Conservation (phyloP, 1,139 yeast species). For the Petasospora fabianii region DNA sequence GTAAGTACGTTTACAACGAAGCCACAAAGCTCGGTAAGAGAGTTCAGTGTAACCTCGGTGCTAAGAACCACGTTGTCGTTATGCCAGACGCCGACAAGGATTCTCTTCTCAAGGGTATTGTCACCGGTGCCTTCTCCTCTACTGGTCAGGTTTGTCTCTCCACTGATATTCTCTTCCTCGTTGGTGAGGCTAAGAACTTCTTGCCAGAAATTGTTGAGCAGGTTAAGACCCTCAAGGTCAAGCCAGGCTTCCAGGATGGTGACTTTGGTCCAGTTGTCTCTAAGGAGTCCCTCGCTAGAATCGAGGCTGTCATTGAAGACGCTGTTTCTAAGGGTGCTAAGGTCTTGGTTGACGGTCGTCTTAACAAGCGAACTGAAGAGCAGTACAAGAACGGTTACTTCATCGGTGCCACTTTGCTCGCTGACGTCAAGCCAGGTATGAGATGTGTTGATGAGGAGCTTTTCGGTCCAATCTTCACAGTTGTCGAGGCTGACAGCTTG, state of each 20-base stretch:
- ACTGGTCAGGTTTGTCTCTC: conserved; percentile 30
- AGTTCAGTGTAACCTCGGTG: conserved; percentile 76
- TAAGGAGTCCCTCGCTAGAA: conserved; percentile 27
- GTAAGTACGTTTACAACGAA: conserved; percentile 32
- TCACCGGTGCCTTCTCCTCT: conserved; percentile 30
- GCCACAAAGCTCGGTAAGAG: conserved; percentile 71
- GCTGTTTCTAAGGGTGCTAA: conserved; percentile 37
- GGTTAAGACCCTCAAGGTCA: conserved; percentile 24
- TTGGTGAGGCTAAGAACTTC: conserved; percentile 28
- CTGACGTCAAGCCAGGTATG: conserved; percentile 26
- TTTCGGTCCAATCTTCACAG: conserved; percentile 29
- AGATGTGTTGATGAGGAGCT: conserved; percentile 31
- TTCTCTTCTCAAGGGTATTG: conserved; percentile 26
- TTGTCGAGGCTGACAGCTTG: conserved; percentile 26
- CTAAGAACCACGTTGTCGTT: conserved; percentile 72
- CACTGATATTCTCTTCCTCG: conserved; percentile 29
- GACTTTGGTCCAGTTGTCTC: conserved; percentile 30
- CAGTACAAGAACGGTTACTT: conserved; percentile 28
- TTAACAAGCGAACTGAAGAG: conserved; percentile 24
- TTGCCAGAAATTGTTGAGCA: conserved; percentile 27
- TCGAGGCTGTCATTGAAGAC: conserved; percentile 28
- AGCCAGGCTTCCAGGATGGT: conserved; percentile 30
- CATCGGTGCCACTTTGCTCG: conserved; percentile 29
- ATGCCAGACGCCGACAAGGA: conserved; percentile 43
- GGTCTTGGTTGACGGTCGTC: conserved; percentile 29